Percentiles rank a stretch among this genome's conserved stretches.
Conservation (phyloP, 2,329 filamentous ascomycete genomes). For the Exophiala sp. region DNA sequence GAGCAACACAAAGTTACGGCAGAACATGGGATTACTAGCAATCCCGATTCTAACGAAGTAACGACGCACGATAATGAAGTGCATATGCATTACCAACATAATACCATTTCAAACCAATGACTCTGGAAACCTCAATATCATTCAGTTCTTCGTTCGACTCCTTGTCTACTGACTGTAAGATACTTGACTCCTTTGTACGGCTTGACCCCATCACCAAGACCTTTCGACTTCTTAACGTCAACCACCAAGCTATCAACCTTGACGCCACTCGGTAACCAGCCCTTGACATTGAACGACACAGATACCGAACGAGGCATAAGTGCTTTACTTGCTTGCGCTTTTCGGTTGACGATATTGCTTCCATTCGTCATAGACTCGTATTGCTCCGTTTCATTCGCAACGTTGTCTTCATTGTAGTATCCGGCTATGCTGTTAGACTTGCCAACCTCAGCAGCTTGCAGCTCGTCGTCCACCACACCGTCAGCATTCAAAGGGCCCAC, state of each 20-base stretch:
- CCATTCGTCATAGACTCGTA: slow-evolving; percentile 16
- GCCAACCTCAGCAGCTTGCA: slow-evolving; percentile 30
- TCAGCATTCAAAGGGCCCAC: slow-evolving; percentile 59
- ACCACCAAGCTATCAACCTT: slow-evolving; percentile 61
- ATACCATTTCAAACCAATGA: no score
- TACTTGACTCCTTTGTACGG: slow-evolving; percentile 99
- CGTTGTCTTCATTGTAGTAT: slow-evolving; percentile 45
- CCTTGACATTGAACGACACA: slow-evolving; percentile 61
- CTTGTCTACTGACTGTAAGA: slow-evolving; percentile 65
- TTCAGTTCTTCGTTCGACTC: slow-evolving; percentile 43
- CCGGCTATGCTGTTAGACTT: slow-evolving; percentile 40
- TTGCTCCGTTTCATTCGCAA: slow-evolving; percentile 30
- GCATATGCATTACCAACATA: no score
- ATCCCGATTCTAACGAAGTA: no score
- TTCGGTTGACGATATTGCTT: slow-evolving; percentile 23
- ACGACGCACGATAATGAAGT: no score
- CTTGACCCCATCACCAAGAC: slow-evolving; percentile 80
- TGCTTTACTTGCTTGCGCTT: slow-evolving; percentile 58
- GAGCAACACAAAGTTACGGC: no score
- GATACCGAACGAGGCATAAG: slow-evolving; percentile 77
- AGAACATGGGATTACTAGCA: no score
- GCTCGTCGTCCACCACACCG: slow-evolving; percentile 28
- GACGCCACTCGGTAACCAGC: slow-evolving; percentile 63
- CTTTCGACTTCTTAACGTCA: slow-evolving; percentile 74
- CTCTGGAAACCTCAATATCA: not conserved